A percentile compares a stretch with the other conserved stretches of the same genome.
Conservation (phyloP, 805 yeast genomes). For the Candida alai region DNA sequence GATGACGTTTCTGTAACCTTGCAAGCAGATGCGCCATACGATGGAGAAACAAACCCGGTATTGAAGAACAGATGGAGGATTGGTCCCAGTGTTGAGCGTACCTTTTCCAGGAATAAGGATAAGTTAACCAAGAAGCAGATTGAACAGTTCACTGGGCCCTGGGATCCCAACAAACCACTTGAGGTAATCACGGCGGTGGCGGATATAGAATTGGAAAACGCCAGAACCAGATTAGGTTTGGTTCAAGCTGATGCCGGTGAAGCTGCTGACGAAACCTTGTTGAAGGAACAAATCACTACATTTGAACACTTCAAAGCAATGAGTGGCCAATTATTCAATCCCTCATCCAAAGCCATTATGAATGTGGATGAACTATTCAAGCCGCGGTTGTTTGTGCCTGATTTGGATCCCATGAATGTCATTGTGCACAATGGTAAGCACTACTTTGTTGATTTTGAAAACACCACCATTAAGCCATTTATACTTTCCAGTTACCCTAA, state of each 20-base stretch:
- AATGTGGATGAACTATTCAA: slow-evolving; percentile 58
- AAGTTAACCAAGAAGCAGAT: slow-evolving; percentile 48
- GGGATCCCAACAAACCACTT: slow-evolving; percentile 55
- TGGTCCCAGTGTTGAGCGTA: slow-evolving; percentile 84
- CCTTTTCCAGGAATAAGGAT: slow-evolving; percentile 66
- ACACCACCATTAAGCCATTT: slow-evolving; percentile 76
- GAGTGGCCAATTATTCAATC: slow-evolving; percentile 57
- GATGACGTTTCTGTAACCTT: slow-evolving; percentile 54
- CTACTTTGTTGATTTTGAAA: slow-evolving; percentile 79
- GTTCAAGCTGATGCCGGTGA: slow-evolving; percentile 50
- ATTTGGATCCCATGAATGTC: slow-evolving; percentile 88
- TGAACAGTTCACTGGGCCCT: slow-evolving; percentile 68
- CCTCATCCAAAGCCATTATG: slow-evolving; percentile 53
- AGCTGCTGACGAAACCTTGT: slow-evolving; percentile 37
- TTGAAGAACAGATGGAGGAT: slow-evolving; percentile 75
- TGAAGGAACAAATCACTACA: slow-evolving; percentile 52
- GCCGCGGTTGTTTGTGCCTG: slow-evolving; percentile 77
- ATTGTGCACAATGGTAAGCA: slow-evolving; percentile 39
- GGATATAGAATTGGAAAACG: slow-evolving; percentile 59
- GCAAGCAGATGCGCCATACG: slow-evolving; percentile 47
- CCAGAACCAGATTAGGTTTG: slow-evolving; percentile 49
- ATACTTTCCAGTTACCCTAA: slow-evolving; percentile 74
- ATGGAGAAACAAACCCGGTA: slow-evolving; percentile 54
- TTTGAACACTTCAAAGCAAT: slow-evolving; percentile 57
- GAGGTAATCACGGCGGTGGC: slow-evolving; percentile 66